Evolutionary conservation across 495 filamentous ascomycete genomes (phyloP).

Genomic region (Neohortaea acidophila): DNA sequence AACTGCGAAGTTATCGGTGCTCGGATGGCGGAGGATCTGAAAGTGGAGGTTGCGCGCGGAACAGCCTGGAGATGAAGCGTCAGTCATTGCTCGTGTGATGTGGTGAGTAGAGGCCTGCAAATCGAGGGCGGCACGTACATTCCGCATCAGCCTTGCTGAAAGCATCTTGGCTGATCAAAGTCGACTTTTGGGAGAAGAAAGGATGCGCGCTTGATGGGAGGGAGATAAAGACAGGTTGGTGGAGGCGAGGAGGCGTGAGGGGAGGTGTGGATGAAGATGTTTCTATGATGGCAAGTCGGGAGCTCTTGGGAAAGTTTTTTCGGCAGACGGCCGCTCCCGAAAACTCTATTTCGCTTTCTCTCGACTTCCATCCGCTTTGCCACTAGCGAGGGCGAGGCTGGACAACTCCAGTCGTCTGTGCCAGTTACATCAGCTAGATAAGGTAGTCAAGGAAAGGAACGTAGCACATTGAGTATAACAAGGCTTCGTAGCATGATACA

Average conservation of each 20-base stretch:
- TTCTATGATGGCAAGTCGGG: too few species aligned
- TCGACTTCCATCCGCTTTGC: conserved; percentile 1
- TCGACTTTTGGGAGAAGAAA: conserved; percentile 9
- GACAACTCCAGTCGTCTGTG: not conserved
- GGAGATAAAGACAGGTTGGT: not conserved
- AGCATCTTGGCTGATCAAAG: conserved; percentile 38
- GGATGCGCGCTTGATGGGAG: conserved; percentile 17
- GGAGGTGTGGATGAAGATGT: conserved; percentile 2
- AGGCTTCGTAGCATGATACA: too few species aligned
- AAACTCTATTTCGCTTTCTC: conserved; percentile 1
- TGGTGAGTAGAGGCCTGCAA: conserved; percentile 17
- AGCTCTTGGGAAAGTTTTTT: too few species aligned
- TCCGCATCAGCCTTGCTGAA: conserved; percentile 46
- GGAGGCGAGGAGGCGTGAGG: not conserved
- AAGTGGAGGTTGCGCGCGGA: conserved; percentile 46
- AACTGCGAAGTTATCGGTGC: conserved; percentile 40
- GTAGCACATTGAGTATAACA: too few species aligned
- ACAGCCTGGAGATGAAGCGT: conserved; percentile 36
- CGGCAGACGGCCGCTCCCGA: too few species aligned
- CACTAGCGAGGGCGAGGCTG: not conserved
- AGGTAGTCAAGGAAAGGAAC: too few species aligned
- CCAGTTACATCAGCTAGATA: not conserved
- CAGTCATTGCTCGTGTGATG: conserved; percentile 18
- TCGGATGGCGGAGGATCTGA: conserved; percentile 41
- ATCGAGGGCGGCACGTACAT: conserved; percentile 47